phyloP scores from a whole-genome alignment of 208 protist species.

The Sergeia podlipaevii region DNA sequence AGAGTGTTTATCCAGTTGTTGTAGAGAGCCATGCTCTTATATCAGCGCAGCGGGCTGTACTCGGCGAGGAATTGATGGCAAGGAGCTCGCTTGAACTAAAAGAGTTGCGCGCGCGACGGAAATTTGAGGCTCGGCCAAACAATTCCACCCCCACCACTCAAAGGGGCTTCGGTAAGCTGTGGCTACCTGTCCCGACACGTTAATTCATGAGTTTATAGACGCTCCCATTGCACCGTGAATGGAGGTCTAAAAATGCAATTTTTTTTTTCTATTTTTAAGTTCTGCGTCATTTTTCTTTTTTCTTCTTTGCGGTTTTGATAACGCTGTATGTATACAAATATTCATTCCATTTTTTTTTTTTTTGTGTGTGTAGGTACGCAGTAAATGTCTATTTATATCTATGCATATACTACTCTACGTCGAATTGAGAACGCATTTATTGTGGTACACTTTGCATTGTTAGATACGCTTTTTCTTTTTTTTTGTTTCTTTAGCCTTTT shows the following conservation, averaged over 20 bases:
- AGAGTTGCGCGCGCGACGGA: slow-evolving; percentile 16
- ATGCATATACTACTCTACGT: too few relatives aligned
- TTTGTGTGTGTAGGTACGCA: background rate
- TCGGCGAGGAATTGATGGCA: slow-evolving; percentile 35
- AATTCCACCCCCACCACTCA: background rate
- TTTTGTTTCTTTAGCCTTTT: background rate
- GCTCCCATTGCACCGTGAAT: background rate
- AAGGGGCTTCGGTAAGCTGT: background rate
- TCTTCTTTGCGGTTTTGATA: too few relatives aligned
- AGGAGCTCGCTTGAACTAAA: slow-evolving; percentile 32
- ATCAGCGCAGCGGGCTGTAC: slow-evolving; percentile 20
- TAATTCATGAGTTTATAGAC: background rate
- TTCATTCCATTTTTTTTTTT: slow-evolving; percentile 8
- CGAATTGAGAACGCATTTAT: too few relatives aligned
- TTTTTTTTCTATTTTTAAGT: too few relatives aligned
- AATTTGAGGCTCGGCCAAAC: slow-evolving; percentile 5
- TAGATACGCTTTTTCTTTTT: background rate
- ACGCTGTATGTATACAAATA: too few relatives aligned
- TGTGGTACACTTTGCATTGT: background rate
- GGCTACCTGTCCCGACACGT: background rate
- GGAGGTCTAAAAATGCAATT: too few relatives aligned
- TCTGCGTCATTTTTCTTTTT: too few relatives aligned
- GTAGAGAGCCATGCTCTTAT: too few relatives aligned
- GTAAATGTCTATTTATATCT: background rate
- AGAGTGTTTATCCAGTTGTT: too few relatives aligned